Base-by-base conservation (phyloP, 306 rosid genomes). In the Hippophae gyantsensis region DNA sequence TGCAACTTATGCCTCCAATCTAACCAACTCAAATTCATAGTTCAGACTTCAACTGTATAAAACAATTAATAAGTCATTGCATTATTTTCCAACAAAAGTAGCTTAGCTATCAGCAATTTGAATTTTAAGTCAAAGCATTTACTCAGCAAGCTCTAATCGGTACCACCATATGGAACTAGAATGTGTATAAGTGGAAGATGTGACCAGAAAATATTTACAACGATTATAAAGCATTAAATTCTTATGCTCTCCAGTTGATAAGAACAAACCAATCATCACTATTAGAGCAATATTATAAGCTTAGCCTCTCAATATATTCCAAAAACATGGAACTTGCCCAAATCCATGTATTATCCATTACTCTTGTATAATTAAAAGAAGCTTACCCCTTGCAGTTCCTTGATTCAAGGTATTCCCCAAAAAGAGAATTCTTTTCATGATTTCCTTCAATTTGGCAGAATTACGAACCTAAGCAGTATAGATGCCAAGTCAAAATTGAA, bases 361-460 rank as follows among this genome's bases (percentile, higher is more conserved):
- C 44, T 51, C 40, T 8, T 6, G 8, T 43, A 25, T 72, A 62
- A 56, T 3, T 38, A 47, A 13, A 42, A 49, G 47, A 64, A 9
- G 69, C 86, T 72, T 74, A 84, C 99, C 99, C 82, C 99, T 93
- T 18, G 97, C 97, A 43, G 97, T 93, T 80, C 99, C 99, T 77
- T 93, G 90, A 77, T 93, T 93, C 74, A 93, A 72, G 60, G 94
- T 86, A 65, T 93, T 93, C 52, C 99, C 99, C 75, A 93, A 77
- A 67, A 71, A 86, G 40, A 93, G 94, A 69, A 93, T 93, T 71
- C 78, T 86, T 79, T 79, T 81, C 97, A 88, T 73, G 57, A 93
- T 81, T 49, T 89, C 96, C 86, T 88, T 93, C 73, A 93, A 69
- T 70, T 88, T 89, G 67, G 52, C 61, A 56, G 95, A 93, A 38